Evolutionary conservation across 352 stramenopile species (phyloP).

Genomic region (Elongisporangium undulatum): DNA sequence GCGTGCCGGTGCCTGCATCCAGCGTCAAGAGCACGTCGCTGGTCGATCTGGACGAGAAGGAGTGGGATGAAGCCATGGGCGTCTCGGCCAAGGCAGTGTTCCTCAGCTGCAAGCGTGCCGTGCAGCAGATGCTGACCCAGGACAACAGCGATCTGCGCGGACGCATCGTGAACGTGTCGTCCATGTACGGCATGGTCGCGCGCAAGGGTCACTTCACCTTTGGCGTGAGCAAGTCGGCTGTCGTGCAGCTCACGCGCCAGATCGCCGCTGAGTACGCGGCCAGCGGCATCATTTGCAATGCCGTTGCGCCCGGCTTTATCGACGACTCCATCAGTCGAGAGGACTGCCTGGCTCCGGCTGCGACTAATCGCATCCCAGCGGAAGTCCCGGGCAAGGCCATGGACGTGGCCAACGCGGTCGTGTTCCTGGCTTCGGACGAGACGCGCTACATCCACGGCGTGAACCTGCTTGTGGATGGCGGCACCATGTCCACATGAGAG

Average conservation of each 20-base stretch:
- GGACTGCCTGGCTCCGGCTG: slow-evolving; percentile 43
- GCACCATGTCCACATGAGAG: slow-evolving; percentile 44
- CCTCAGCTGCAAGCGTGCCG: slow-evolving; percentile 60
- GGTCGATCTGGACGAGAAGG: slow-evolving; percentile 32
- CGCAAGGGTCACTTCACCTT: slow-evolving; percentile 61
- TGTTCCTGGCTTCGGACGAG: slow-evolving; percentile 62
- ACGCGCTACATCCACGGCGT: slow-evolving; percentile 58
- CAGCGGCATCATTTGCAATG: slow-evolving; percentile 60
- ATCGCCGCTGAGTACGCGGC: slow-evolving; percentile 55
- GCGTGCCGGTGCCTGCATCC: slow-evolving; percentile 26
- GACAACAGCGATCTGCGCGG: slow-evolving; percentile 49
- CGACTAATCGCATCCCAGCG: slow-evolving; percentile 44
- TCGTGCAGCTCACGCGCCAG: slow-evolving; percentile 65
- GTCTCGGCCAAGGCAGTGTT: slow-evolving; percentile 63
- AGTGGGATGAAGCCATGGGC: slow-evolving; percentile 57
- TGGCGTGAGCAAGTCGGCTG: slow-evolving; percentile 52
- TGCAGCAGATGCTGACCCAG: slow-evolving; percentile 58
- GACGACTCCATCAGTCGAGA: slow-evolving; percentile 57
- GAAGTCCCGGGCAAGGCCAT: slow-evolving; percentile 51
- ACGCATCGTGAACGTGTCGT: slow-evolving; percentile 64
- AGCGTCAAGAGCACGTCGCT: slow-evolving; percentile 29
- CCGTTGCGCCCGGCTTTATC: slow-evolving; percentile 51
- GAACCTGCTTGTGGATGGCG: slow-evolving; percentile 59
- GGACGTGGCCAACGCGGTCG: slow-evolving; percentile 64
- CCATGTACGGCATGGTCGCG: slow-evolving; percentile 52